These are phyloP conservation scores for Volvox carteri DNA, from an alignment of 163 green algal genomes.

Conservation along the genomic window DNA sequence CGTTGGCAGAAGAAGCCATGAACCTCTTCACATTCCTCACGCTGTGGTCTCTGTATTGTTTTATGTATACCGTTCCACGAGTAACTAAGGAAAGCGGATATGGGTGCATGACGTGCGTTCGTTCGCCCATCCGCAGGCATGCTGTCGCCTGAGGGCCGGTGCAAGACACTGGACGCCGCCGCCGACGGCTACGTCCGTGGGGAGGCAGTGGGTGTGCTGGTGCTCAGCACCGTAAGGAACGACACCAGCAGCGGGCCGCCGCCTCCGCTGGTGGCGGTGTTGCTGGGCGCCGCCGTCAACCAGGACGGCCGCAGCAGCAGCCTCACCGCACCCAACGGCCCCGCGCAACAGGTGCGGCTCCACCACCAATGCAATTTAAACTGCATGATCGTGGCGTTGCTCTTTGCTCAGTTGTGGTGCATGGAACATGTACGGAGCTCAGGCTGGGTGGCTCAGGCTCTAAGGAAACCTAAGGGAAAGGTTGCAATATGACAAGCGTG, in stretches of 20 bases:
- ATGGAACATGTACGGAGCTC: no score
- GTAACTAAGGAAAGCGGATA: neutral
- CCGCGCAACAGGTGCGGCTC: constrained; percentile 79
- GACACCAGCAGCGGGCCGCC: neutral
- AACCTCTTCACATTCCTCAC: no score
- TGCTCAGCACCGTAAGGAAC: constrained; percentile 52
- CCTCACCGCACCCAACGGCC: constrained; percentile 91
- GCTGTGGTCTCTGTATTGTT: no score
- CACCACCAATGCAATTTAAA: neutral
- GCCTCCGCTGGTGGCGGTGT: constrained; percentile 40
- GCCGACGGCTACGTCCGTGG: constrained; percentile 86
- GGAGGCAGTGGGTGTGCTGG: constrained; percentile 75
- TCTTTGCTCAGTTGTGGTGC: no score
- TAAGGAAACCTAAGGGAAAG: no score
- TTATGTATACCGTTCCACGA: neutral
- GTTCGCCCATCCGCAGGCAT: no score
- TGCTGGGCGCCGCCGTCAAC: constrained; percentile 79
- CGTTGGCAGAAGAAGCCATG: no score
- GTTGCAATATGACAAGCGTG: no score
- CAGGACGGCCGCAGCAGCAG: constrained; percentile 91
- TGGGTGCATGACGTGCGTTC: no score
- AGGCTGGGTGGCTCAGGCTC: no score
- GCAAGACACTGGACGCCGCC: constrained; percentile 88
- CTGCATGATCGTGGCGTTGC: neutral
- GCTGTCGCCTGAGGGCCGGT: constrained; percentile 85